Base-by-base conservation (phyloP, 2,329 filamentous ascomycete species). In the Curvularia hawaiiensis region DNA sequence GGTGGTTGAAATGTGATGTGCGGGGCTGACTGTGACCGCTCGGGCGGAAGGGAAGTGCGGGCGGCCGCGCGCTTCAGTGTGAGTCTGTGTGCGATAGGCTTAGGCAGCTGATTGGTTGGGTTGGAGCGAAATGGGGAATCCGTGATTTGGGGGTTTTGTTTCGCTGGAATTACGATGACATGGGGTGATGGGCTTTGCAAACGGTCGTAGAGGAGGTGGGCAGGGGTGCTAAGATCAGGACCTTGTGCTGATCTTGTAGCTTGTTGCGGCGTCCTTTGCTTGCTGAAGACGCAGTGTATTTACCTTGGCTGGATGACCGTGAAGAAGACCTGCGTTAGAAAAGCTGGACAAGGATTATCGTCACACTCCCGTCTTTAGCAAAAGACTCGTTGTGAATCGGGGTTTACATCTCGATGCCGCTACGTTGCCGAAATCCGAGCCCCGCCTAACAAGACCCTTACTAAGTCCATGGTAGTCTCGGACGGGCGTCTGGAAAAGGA, bases 11-110 rank as follows among this genome's bases (percentile, higher is more conserved):
- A 45, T 54, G 48, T 7, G 26, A 50, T 46, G 35, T 39, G 31
- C 18, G 31, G 46, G 46, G 14, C 16, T 26, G 46, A 47, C 40
- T 35, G 62, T 63, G 47, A 31, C 30, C 11, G 30, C 30, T 31
- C 10, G 10, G 30, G 30, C 30, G 30, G 30, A 31, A 31, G 62
- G 30, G 30, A 31, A 31, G 62, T 16, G 54, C 54, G 62, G 65
- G 56, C 50, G n/a, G 26, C 24, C 45, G 52, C 31, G 50, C 61
- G 60, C 60, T 63, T 63, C 60, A 63, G 52, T 45, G 54, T 50
- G 55, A 61, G 50, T 62, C 48, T 58, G 45, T 49, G 33, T 52
- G 63, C 52, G 45, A 33, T 26, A 24, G 26, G 43, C n/a, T 41
- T 52, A 28, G 49, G 39, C 41, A 46, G 40, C 40, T 55, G 59